Conservation (phyloP, 257 asterid genomes). For the Scutellaria galericulata region DNA sequence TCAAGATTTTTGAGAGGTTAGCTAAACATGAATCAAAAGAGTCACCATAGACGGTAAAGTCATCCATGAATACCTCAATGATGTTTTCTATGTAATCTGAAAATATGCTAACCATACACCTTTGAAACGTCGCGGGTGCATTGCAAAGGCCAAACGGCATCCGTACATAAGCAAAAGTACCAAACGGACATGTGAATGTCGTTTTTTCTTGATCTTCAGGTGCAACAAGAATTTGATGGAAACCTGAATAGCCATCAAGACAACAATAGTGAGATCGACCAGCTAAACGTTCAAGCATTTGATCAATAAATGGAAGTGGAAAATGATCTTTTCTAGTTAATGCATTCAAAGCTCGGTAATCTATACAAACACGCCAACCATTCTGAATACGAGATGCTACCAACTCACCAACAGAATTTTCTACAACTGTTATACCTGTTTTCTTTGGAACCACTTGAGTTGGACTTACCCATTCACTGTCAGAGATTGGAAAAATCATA, state of each 20-base stretch:
- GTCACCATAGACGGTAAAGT: not conserved
- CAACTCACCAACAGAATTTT: too few species aligned
- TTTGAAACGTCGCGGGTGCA: too few species aligned
- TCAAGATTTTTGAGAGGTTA: not conserved
- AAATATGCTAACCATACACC: too few species aligned
- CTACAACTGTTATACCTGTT: too few species aligned
- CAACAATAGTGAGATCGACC: constrained; percentile 18
- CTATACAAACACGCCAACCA: too few species aligned
- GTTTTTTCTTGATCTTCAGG: constrained; percentile 27
- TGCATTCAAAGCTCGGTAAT: not conserved
- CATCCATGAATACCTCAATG: too few species aligned
- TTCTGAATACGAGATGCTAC: too few species aligned
- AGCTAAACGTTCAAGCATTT: constrained; percentile 26
- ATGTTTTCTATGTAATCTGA: too few species aligned
- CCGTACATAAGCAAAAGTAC: not conserved
- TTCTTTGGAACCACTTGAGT: not conserved
- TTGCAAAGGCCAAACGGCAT: too few species aligned
- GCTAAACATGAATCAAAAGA: constrained; percentile 4
- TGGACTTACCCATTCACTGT: not conserved
- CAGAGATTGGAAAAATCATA: not conserved
- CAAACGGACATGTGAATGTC: constrained; percentile 17
- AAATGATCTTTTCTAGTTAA: constrained; percentile 33
- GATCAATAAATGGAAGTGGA: constrained; percentile 30
- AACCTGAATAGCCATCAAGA: constrained; percentile 28
- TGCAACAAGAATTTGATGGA: constrained; percentile 21